These are phyloP conservation scores for Hypsizygus ulmarius DNA, from an alignment of 1,284 basidiomycete genomes.

Conservation along the genomic window DNA sequence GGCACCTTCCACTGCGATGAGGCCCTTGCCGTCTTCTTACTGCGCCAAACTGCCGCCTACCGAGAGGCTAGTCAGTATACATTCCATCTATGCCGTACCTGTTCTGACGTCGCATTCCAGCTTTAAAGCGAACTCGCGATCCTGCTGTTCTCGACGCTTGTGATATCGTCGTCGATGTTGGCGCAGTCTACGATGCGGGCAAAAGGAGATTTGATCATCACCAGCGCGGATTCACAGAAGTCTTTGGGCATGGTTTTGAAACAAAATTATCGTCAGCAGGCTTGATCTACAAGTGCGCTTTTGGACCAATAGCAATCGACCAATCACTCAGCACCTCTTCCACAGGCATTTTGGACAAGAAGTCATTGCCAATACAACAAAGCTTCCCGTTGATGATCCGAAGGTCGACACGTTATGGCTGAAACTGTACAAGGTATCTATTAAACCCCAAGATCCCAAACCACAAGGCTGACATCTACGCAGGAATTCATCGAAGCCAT, in stretches of 20 bases:
- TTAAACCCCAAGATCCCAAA: neutral
- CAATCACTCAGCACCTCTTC: neutral
- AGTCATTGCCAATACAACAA: conserved; percentile 71
- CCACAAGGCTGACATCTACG: neutral
- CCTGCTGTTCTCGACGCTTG: conserved; percentile 77
- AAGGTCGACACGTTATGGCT: conserved; percentile 79
- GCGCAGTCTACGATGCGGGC: conserved; percentile 84
- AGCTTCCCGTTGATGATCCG: conserved; percentile 51
- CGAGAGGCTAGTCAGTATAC: conserved; percentile 61
- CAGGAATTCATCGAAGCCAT: conserved; percentile 93
- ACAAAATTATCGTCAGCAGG: conserved; percentile 95
- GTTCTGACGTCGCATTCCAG: conserved; percentile 36
- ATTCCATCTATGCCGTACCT: neutral
- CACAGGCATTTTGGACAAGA: conserved; percentile 89
- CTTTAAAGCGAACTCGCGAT: conserved; percentile 81
- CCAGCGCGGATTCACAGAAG: conserved; percentile 89
- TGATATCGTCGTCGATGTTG: conserved; percentile 98
- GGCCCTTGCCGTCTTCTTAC: conserved; percentile 89
- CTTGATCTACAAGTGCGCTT: conserved; percentile 85
- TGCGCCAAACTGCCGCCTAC: conserved; percentile 79
- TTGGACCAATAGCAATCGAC: neutral
- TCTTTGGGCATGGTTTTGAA: conserved; percentile 81
- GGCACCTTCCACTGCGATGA: conserved; percentile 98
- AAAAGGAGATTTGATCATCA: conserved; percentile 92
- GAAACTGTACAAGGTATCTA: conserved; percentile 78